These are phyloP conservation scores for Ophiostoma piceae DNA, from an alignment of 2,329 filamentous ascomycete genomes.

Conservation along the genomic window DNA sequence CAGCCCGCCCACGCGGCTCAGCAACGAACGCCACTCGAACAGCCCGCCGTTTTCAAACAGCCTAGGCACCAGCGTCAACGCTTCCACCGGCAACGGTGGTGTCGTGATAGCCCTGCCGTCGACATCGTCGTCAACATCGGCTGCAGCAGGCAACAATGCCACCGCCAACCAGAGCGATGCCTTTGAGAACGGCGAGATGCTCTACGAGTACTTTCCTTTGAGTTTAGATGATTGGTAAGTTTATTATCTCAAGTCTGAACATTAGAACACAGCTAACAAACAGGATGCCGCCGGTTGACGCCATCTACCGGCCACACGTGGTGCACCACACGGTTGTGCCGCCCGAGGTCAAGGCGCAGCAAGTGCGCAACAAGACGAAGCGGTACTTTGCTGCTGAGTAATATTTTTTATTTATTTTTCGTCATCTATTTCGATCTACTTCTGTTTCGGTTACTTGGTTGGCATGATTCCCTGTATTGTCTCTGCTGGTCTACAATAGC, in stretches of 20 bases:
- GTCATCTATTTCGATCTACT: background rate
- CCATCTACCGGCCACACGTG: slow-evolving; percentile 84
- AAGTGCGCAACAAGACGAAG: slow-evolving; percentile 61
- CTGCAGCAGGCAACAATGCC: slow-evolving; percentile 25
- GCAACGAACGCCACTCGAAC: slow-evolving; percentile 37
- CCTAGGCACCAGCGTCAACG: background rate
- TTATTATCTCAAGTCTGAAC: background rate
- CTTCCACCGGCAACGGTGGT: background rate
- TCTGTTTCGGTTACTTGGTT: background rate
- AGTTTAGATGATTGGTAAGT: slow-evolving; percentile 76
- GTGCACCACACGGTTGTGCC: slow-evolving; percentile 80
- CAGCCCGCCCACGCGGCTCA: slow-evolving; percentile 46
- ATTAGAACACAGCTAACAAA: slow-evolving; percentile 21
- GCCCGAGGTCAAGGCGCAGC: slow-evolving; percentile 64
- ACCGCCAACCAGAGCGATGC: slow-evolving; percentile 41
- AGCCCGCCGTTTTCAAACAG: slow-evolving; percentile 45
- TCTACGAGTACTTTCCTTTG: slow-evolving; percentile 94
- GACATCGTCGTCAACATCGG: background rate
- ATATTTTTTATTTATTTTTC: slow-evolving; percentile 22
- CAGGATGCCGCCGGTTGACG: slow-evolving; percentile 81
- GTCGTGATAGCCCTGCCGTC: background rate
- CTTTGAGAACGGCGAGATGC: slow-evolving; percentile 70
- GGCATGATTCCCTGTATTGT: slow-evolving; percentile 6
- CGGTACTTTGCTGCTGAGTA: slow-evolving; percentile 66
- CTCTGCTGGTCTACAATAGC: slow-evolving; percentile 4